Evolutionary conservation across 495 filamentous ascomycete species (phyloP), one percentile per base, ranked within the genome.

Genomic region (Cercophora sp.): DNA sequence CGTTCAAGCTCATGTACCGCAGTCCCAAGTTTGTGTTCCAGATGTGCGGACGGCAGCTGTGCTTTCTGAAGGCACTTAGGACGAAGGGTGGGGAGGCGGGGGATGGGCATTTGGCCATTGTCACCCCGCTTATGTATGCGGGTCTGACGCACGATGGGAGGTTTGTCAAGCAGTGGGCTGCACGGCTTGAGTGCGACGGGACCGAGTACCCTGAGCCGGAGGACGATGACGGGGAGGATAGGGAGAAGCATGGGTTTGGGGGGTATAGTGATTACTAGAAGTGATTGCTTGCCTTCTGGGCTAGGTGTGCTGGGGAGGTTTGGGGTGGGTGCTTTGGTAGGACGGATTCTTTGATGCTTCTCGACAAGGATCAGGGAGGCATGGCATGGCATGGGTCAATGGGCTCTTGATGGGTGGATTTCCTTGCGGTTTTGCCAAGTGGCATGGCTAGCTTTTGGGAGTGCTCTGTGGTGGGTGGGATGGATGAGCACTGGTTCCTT

Each of bases 1-100:
- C 75, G 2, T 89, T 87, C 59, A 67, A 69, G 32, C 53, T 62
- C 34, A 73, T 68, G 39, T 70, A 75, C 40, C 66, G 55, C 1
- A 70, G 48, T 8, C 48, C 57, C 15, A 61, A 39, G 6, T 79
- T 88, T 41, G 70, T 77, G 10, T 87, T 87, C 72, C 73, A 79
- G 46, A 81, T 88, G 32, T 83, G 84, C 8, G 86, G 85, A 0
- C 73, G 72, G 13, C 78, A 83, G 51, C 66, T 91, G 0, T 82
- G 79, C 5, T 69, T 75, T 25, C 73, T 91, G 13, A 92, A 91
- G 61, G 76, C 81, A 29, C 27, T 64, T 46, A 49, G 49, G 32
- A 54, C 36, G 6, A 59, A 55, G 11, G 16, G 24, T 3, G 55
- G 46, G 2, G 35, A 22, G 8, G 37, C 55, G 2, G 26, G 32